These are phyloP conservation scores for Monilinia laxa DNA, from an alignment of 2,329 filamentous ascomycete species.

Conservation along the genomic window DNA sequence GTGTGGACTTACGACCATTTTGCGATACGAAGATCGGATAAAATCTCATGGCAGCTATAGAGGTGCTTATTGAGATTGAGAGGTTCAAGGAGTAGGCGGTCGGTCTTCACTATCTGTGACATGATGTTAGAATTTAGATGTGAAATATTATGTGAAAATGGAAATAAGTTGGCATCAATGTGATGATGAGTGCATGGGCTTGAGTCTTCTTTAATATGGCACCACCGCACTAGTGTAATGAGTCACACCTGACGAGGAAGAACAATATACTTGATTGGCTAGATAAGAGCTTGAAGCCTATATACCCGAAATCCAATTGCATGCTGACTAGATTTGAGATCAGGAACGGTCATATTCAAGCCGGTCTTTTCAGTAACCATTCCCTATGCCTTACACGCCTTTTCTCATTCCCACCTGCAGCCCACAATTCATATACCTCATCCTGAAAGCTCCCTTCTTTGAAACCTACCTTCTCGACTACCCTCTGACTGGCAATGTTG, in stretches of 20 bases:
- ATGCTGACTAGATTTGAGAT: neutral
- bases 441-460: conserved; percentile 25
- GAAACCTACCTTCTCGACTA: conserved; percentile 32
- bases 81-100: conserved; percentile 11
- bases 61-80: neutral
- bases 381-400: conserved; percentile 9
- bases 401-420: neutral
- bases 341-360: conserved; percentile 2
- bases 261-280: neutral
- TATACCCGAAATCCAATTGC: neutral
- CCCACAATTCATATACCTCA: conserved; percentile 15
- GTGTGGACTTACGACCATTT: conserved; percentile 6
- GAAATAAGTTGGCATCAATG: neutral
- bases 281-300: neutral
- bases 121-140: neutral
- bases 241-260: neutral
- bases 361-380: conserved; percentile 9
- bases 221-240: neutral
- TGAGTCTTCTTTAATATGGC: neutral
- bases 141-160: neutral
- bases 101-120: neutral
- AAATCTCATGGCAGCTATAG: neutral
- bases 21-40: neutral
- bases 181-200: neutral
- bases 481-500: conserved; percentile 31